Conservation (phyloP, 2,329 filamentous ascomycete species). For the Penicillium occitanis region DNA sequence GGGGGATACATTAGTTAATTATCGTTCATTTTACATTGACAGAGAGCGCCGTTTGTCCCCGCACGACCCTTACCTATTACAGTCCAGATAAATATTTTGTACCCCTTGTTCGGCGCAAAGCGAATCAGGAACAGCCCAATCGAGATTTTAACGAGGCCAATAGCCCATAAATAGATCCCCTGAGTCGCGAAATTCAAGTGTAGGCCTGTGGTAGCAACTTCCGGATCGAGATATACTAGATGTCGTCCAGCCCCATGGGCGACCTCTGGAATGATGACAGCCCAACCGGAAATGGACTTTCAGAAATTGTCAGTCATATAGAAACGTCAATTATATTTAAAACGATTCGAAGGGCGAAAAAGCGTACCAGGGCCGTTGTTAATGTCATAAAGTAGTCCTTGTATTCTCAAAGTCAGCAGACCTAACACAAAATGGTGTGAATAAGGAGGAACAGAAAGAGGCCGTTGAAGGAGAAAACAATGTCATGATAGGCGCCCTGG, state of each 20-base stretch:
- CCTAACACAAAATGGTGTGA: not conserved
- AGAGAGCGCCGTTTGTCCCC: not conserved
- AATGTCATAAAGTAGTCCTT: not conserved
- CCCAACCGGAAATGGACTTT: conserved; percentile 40
- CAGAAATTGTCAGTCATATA: not conserved
- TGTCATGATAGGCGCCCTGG: not conserved
- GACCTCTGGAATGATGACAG: conserved; percentile 44
- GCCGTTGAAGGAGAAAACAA: not conserved
- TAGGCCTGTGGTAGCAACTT: conserved; percentile 38
- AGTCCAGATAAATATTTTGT: not conserved
- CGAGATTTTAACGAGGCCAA: conserved; percentile 23
- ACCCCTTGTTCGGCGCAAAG: not conserved
- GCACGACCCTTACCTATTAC: not conserved
- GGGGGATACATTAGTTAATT: not conserved
- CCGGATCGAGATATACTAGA: conserved; percentile 42
- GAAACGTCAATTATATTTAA: not conserved
- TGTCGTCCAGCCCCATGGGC: conserved; percentile 50
- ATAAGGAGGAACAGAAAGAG: not conserved
- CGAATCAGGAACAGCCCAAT: not conserved
- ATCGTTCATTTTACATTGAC: not conserved
- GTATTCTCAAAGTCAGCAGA: not conserved
- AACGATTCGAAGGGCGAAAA: not conserved
- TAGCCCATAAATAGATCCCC: conserved; percentile 45
- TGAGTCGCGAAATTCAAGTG: conserved; percentile 49
- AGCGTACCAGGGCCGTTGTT: not conserved